These are phyloP conservation scores for Ophiostoma piceae DNA, from an alignment of 2,329 filamentous ascomycete species.

Conservation along the genomic window DNA sequence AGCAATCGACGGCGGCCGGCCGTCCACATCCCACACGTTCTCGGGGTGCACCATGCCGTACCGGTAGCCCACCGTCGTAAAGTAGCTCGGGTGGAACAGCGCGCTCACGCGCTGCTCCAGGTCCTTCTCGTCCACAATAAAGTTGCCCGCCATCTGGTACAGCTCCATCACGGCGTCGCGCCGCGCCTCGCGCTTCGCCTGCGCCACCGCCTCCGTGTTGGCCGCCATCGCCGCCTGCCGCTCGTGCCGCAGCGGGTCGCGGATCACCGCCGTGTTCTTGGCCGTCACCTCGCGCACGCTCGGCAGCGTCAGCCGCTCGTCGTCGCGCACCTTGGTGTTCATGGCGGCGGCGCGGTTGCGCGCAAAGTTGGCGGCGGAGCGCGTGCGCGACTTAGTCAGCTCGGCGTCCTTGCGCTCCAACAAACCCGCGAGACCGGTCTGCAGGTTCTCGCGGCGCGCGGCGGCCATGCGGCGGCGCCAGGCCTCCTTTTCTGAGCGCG, in stretches of 20 bases:
- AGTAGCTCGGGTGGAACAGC: conserved; percentile 65
- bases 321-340: conserved; percentile 58
- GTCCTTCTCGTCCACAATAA: conserved; percentile 78
- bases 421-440: conserved; percentile 64
- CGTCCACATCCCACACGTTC: conserved; percentile 50
- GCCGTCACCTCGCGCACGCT: conserved; percentile 53
- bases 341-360: conserved; percentile 46
- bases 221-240: conserved; percentile 44
- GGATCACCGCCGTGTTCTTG: conserved; percentile 47
- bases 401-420: conserved; percentile 56
- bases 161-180: conserved; percentile 74
- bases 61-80: conserved; percentile 40
- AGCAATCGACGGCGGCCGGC: conserved; percentile 42
- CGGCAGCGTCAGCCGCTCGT: conserved; percentile 62
- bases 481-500: conserved; percentile 39
- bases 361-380: conserved; percentile 42
- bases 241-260: conserved; percentile 58
- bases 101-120: conserved; percentile 67
- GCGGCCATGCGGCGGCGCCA: conserved; percentile 73
- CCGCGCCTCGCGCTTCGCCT: conserved; percentile 53
- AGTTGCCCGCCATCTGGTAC: conserved; percentile 80
- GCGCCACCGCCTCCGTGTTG: conserved; percentile 42
- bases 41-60: conserved; percentile 32
- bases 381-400: conserved; percentile 31
- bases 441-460: conserved; percentile 64